A percentile compares a stretch with the other conserved stretches of the same genome.
Evolutionary conservation across 2,329 filamentous ascomycete genomes (phyloP).

Genomic region (Scorias spongiosa): DNA sequence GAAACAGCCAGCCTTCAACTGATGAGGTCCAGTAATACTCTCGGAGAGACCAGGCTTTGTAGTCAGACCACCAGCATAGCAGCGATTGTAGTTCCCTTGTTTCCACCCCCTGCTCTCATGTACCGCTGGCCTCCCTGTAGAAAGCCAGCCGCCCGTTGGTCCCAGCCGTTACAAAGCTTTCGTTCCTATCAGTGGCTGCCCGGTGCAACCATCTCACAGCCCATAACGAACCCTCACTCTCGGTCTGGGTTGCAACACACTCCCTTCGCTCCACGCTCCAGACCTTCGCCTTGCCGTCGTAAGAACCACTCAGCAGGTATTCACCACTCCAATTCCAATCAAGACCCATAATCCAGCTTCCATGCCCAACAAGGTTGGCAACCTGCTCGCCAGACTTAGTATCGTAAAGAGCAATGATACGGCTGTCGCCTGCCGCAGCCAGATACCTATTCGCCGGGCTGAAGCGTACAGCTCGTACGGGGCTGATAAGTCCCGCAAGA

Average conservation of each 20-base stretch:
- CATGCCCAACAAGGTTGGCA: conserved; percentile 64
- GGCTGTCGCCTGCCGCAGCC: conserved; percentile 78
- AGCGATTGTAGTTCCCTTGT: no score
- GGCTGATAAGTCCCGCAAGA: conserved; percentile 74
- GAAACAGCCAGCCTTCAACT: no score
- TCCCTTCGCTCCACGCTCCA: conserved; percentile 75
- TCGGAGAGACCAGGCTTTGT: no score
- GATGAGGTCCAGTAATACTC: no score
- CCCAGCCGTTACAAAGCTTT: conserved; percentile 64
- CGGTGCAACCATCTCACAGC: conserved; percentile 72
- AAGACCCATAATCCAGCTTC: conserved; percentile 76
- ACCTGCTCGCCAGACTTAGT: conserved; percentile 85
- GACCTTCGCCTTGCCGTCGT: conserved; percentile 89
- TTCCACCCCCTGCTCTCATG: conserved; percentile 18
- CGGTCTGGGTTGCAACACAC: conserved; percentile 87
- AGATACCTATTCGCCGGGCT: conserved; percentile 72
- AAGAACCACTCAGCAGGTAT: conserved; percentile 66
- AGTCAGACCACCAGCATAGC: no score
- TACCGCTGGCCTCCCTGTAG: conserved; percentile 69
- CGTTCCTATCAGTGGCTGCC: conserved; percentile 37
- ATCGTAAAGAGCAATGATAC: conserved; percentile 82
- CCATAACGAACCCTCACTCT: conserved; percentile 77
- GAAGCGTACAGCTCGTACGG: conserved; percentile 73
- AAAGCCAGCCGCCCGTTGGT: conserved; percentile 63
- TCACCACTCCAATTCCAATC: conserved; percentile 93